Conservation (phyloP, 768 basidiomycete species). For the Polyporus arcularius region DNA sequence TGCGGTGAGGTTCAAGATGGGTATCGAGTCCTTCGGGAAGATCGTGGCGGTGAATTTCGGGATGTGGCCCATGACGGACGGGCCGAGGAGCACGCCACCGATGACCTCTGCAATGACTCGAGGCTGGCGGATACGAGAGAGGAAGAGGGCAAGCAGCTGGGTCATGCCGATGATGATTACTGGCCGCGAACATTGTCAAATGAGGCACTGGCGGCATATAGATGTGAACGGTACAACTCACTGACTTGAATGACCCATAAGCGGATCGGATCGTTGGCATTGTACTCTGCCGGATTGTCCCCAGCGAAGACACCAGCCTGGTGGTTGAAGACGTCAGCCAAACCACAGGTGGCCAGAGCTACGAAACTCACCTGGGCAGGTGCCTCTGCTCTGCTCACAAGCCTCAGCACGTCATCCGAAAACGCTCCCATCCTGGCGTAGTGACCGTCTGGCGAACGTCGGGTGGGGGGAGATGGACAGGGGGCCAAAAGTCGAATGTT, state of each 20-base stretch:
- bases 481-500: not conserved
- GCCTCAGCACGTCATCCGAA: constrained; percentile 33
- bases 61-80: constrained; percentile 76
- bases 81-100: constrained; percentile 78
- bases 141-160: constrained; percentile 65
- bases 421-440: constrained; percentile 49
- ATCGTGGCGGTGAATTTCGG: constrained; percentile 58
- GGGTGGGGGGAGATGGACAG: constrained; percentile 1
- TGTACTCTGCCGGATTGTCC: constrained; percentile 24
- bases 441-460: not conserved
- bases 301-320: constrained; percentile 71
- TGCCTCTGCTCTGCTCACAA: constrained; percentile 1
- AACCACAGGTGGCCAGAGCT: not conserved
- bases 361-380: constrained; percentile 7
- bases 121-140: constrained; percentile 79
- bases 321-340: not conserved
- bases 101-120: constrained; percentile 94
- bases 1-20: constrained; percentile 68
- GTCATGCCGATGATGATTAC: constrained; percentile 83
- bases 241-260: constrained; percentile 80
- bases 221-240: constrained; percentile 32
- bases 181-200: constrained; percentile 24
- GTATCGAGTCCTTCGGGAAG: constrained; percentile 44
- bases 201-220: not conserved
- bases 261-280: constrained; percentile 64